These are phyloP conservation scores for Huntiella omanensis DNA, from an alignment of 2,329 filamentous ascomycete species.

Conservation along the genomic window DNA sequence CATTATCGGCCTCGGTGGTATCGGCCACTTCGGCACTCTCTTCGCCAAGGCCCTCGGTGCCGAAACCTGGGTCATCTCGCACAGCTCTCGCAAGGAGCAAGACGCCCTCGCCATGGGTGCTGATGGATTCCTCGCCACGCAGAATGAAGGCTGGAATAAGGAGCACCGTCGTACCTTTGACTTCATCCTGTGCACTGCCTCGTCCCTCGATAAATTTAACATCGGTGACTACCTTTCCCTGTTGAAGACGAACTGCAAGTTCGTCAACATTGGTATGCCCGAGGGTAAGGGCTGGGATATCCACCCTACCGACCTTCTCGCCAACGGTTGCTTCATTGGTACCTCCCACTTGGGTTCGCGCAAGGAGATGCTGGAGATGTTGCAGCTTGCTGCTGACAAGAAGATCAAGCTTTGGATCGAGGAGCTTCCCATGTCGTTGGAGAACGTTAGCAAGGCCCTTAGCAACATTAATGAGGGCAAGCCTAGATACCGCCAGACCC, in stretches of 20 bases:
- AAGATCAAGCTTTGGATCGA: slow-evolving; percentile 52
- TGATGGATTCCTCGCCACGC: slow-evolving; percentile 36
- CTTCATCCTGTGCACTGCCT: slow-evolving; percentile 54
- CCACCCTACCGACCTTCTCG: slow-evolving; percentile 54
- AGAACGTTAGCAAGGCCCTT: slow-evolving; percentile 23
- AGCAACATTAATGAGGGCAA: background rate
- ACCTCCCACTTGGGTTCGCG: slow-evolving; percentile 53
- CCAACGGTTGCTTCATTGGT: slow-evolving; percentile 56
- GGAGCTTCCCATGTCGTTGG: slow-evolving; percentile 52
- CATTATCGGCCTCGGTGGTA: slow-evolving; percentile 43
- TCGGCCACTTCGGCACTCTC: slow-evolving; percentile 48
- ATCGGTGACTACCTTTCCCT: slow-evolving; percentile 49
- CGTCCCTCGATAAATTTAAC: slow-evolving; percentile 48
- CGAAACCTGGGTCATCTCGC: slow-evolving; percentile 34
- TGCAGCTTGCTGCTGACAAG: slow-evolving; percentile 52
- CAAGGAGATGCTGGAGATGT: slow-evolving; percentile 52
- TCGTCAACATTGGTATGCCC: slow-evolving; percentile 63
- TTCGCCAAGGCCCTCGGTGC: slow-evolving; percentile 47
- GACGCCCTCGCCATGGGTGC: slow-evolving; percentile 36
- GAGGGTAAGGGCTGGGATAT: slow-evolving; percentile 55
- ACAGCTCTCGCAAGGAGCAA: slow-evolving; percentile 32
- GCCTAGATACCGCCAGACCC: slow-evolving; percentile 5
- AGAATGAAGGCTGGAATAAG: slow-evolving; percentile 32
- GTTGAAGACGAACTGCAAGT: slow-evolving; percentile 64
- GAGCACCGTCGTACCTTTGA: slow-evolving; percentile 42